Conservation (phyloP, 345 rosid genomes). For the Heritiera fomes region DNA sequence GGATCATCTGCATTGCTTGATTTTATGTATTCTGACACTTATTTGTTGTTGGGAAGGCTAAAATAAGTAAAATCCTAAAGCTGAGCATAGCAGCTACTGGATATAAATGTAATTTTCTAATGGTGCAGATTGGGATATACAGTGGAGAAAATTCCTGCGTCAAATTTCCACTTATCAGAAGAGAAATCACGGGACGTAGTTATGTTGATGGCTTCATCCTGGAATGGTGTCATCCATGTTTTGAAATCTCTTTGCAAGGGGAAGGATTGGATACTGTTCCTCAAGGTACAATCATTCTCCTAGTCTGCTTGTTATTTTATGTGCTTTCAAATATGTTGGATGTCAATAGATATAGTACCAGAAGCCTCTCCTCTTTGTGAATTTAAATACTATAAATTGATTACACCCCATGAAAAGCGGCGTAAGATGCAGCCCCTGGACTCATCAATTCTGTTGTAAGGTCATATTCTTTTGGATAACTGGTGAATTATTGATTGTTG, state of each 20-base stretch:
- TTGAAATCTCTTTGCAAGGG: constrained; percentile 73
- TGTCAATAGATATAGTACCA: neutral
- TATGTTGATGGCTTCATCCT: constrained; percentile 57
- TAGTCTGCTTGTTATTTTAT: neutral
- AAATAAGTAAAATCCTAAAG: constrained; percentile 5
- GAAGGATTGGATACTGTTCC: constrained; percentile 70
- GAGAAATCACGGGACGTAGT: constrained; percentile 53
- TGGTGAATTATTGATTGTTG: neutral
- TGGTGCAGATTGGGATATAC: constrained; percentile 75
- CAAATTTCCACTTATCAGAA: constrained; percentile 62
- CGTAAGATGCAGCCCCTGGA: neutral
- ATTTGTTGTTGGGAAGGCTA: neutral
- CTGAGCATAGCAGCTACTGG: neutral
- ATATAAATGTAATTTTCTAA: constrained; percentile 17
- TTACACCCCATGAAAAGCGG: neutral
- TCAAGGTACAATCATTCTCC: constrained; percentile 52
- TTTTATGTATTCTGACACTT: neutral
- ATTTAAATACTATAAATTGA: too few relatives aligned
- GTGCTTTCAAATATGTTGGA: constrained; percentile 7
- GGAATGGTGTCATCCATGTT: constrained; percentile 57
- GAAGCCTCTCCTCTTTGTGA: neutral
- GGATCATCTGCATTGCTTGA: neutral
- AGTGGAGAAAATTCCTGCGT: constrained; percentile 69
- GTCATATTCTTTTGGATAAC: too few relatives aligned
- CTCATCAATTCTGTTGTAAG: too few relatives aligned